Conservation (phyloP, 495 filamentous ascomycete genomes). For the Jackrogersella multiformis region DNA sequence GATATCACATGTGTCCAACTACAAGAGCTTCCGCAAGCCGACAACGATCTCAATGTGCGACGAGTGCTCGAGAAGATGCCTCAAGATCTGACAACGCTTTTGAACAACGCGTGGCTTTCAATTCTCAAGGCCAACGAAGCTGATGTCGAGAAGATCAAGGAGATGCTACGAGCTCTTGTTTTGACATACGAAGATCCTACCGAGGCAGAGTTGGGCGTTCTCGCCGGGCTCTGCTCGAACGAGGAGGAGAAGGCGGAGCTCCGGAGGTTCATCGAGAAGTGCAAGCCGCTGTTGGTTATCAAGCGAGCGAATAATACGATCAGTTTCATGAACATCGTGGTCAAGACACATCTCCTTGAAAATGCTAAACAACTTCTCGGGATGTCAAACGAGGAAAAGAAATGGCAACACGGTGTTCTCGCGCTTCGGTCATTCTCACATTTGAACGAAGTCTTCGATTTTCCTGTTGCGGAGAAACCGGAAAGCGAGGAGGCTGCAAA, state of each 20-base stretch:
- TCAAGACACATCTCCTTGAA: constrained; percentile 48
- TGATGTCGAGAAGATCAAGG: constrained; percentile 48
- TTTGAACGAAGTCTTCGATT: constrained; percentile 42
- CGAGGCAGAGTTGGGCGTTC: constrained; percentile 44
- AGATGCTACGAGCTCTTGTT: constrained; percentile 49
- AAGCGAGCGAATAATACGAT: constrained; percentile 36
- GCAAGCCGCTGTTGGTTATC: constrained; percentile 46
- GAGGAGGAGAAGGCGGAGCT: constrained; percentile 46
- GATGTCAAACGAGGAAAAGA: constrained; percentile 47
- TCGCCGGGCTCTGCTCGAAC: constrained; percentile 40
- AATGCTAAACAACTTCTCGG: constrained; percentile 45
- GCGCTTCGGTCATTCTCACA: constrained; percentile 49
- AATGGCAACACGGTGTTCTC: constrained; percentile 53
- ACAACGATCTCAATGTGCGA: constrained; percentile 45
- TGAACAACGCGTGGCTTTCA: constrained; percentile 46
- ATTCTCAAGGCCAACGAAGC: constrained; percentile 51
- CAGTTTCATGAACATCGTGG: constrained; percentile 46
- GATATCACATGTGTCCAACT: constrained; percentile 50
- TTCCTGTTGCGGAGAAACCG: constrained; percentile 10
- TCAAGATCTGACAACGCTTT: constrained; percentile 45
- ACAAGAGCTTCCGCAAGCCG: constrained; percentile 39
- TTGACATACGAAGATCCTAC: constrained; percentile 51
- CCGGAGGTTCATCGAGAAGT: constrained; percentile 42
- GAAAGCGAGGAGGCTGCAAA: constrained; percentile 14
- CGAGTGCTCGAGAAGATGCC: constrained; percentile 47